A percentile compares a stretch with the other conserved stretches of the same genome.
These are phyloP conservation scores for Hsuehochloa calcarea DNA, from an alignment of 176 grass and related monocot species.

Conservation along the genomic window DNA sequence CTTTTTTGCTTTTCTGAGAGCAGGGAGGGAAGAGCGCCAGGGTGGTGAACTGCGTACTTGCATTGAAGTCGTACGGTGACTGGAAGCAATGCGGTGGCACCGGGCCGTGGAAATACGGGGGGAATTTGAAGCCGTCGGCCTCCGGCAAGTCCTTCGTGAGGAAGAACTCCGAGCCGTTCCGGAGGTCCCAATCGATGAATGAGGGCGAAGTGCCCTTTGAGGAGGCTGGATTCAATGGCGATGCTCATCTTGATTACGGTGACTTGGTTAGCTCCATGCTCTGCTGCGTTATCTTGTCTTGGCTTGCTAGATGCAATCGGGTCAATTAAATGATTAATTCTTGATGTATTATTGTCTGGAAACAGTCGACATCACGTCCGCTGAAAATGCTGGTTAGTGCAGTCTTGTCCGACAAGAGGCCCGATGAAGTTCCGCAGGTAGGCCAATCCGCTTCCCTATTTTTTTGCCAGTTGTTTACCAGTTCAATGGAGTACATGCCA, in stretches of 20 bases:
- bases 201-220: slow-evolving; percentile 51
- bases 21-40: slow-evolving; percentile 97
- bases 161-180: slow-evolving; percentile 78
- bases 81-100: slow-evolving; percentile 94
- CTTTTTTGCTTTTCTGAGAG: slow-evolving; percentile 46
- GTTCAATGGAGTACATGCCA: slow-evolving; percentile 8
- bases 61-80: slow-evolving; percentile 82
- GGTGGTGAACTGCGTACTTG: slow-evolving; percentile 91
- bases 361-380: slow-evolving; percentile 68
- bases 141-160: slow-evolving; percentile 71
- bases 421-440: slow-evolving; percentile 97
- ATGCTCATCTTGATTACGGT: slow-evolving; percentile 48
- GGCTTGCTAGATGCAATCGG: slow-evolving; percentile 17
- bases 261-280: slow-evolving; percentile 62
- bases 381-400: slow-evolving; percentile 87
- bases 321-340: slow-evolving; percentile 26
- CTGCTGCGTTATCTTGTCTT: slow-evolving; percentile 14
- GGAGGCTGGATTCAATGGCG: slow-evolving; percentile 52
- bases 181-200: slow-evolving; percentile 72
- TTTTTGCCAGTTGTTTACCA: slow-evolving; percentile 8
- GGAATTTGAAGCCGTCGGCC: slow-evolving; percentile 57
- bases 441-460: slow-evolving; percentile 23
- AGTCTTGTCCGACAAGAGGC: slow-evolving; percentile 82
- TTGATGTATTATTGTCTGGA: slow-evolving; percentile 17
- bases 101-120: slow-evolving; percentile 92